Conservation (phyloP, 2,329 filamentous ascomycete species). For the Colletotrichum horii region DNA sequence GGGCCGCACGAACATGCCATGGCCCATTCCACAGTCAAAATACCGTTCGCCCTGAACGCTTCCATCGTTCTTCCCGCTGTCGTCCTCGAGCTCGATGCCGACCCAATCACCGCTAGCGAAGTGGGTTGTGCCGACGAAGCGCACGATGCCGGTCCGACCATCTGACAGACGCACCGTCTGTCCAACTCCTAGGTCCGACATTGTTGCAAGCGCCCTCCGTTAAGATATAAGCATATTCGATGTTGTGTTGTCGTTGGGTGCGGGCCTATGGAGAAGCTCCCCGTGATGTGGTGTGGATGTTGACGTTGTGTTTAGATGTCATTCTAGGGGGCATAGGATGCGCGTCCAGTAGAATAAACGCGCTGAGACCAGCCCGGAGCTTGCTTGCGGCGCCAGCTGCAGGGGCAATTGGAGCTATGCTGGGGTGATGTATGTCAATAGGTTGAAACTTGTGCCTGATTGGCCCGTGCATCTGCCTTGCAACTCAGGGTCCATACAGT, state of each 20-base stretch:
- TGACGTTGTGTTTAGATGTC: conserved; percentile 16
- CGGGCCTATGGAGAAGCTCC: conserved; percentile 5
- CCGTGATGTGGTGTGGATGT: neutral
- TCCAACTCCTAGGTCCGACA: conserved; percentile 67
- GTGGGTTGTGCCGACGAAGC: conserved; percentile 79
- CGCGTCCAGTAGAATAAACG: conserved; percentile 21
- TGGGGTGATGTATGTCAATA: neutral
- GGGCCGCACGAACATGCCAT: conserved; percentile 85
- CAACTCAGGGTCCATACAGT: neutral
- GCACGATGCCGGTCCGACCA: conserved; percentile 77
- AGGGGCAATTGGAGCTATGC: neutral
- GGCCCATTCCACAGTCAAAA: conserved; percentile 80
- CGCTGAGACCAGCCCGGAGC: neutral
- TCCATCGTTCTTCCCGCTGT: conserved; percentile 91
- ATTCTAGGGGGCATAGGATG: neutral
- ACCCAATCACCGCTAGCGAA: conserved; percentile 89
- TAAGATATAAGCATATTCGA: conserved; percentile 14
- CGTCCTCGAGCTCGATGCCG: conserved; percentile 84
- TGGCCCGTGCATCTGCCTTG: neutral
- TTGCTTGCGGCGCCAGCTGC: neutral
- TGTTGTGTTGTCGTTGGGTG: neutral
- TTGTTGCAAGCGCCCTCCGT: conserved; percentile 34
- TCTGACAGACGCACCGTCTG: conserved; percentile 82
- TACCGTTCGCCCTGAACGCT: conserved; percentile 87
- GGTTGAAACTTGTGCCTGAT: neutral